These are phyloP conservation scores for Leccinum ochraceum DNA, from an alignment of 768 basidiomycete species.

Conservation along the genomic window DNA sequence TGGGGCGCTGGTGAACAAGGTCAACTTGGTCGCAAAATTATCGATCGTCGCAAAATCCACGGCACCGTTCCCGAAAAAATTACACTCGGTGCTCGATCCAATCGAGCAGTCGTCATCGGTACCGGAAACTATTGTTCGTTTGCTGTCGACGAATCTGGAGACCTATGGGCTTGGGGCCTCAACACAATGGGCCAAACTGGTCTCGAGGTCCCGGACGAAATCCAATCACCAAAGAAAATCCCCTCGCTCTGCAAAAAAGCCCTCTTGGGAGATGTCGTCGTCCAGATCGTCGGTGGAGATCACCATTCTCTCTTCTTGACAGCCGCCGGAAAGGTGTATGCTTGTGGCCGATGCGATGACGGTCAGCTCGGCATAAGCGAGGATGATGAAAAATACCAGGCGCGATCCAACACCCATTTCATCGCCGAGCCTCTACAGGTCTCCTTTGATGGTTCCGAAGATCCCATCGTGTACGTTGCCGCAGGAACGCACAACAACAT, in stretches of 20 bases:
- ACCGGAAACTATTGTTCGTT: conserved; percentile 88
- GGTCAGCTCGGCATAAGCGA: conserved; percentile 78
- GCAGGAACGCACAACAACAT: conserved; percentile 74
- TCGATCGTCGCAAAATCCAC: conserved; percentile 85
- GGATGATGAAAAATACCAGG: conserved; percentile 66
- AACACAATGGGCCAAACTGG: conserved; percentile 88
- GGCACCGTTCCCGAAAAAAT: conserved; percentile 89
- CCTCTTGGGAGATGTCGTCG: conserved; percentile 59
- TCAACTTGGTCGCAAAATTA: conserved; percentile 88
- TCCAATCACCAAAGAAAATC: conserved; percentile 67
- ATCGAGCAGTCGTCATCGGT: conserved; percentile 70
- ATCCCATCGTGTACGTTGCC: conserved; percentile 65
- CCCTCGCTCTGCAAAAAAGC: conserved; percentile 59
- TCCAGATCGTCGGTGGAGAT: conserved; percentile 79
- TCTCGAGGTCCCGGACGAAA: conserved; percentile 50
- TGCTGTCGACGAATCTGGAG: conserved; percentile 80
- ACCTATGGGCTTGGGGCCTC: conserved; percentile 95
- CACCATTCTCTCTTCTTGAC: conserved; percentile 93
- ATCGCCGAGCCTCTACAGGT: conserved; percentile 66
- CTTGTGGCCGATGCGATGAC: conserved; percentile 81
- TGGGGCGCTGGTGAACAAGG: conserved; percentile 92
- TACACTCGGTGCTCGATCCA: conserved; percentile 64
- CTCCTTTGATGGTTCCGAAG: conserved; percentile 60
- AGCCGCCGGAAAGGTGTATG: conserved; percentile 78
- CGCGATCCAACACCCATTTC: conserved; percentile 56